Evolutionary conservation across 2,329 filamentous ascomycete species (phyloP), one percentile per base, ranked within the genome.

Genomic region (Pseudocercospora pini-densiflorae): DNA sequence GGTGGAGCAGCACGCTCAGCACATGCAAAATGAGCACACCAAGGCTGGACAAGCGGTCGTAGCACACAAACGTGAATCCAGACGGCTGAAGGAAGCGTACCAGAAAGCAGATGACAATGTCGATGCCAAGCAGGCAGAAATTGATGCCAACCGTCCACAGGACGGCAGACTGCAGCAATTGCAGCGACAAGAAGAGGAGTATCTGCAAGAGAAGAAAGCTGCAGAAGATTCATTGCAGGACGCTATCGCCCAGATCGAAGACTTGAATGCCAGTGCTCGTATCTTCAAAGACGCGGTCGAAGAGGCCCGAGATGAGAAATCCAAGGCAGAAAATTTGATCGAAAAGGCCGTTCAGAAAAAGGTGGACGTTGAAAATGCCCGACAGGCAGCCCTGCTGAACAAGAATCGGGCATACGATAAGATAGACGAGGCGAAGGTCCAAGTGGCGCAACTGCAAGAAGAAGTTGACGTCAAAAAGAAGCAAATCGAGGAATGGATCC

Each of bases 81-180:
- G 79, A 54, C 77, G 81, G n/a, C 78, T 93, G 16, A 85, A 85
- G 65, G 78, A 87, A 45, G 79, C 84, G 2, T 76, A 85, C 36
- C 89, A 92, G 67, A 79, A 81, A 60, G 86, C 89, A 6, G 86
- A 90, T 60, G 88, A 90, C 60, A 81, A 83, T 6, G 83, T 91
- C 33, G 86, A 88, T 62, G 87, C 88, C 53, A 83, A 96, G 45
- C 89, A 92, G 68, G 84, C 91, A 66, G 89, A 86, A 12, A 81
- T 89, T 51, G 86, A 88, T 21, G 81, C 80, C 63, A 84, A 87
- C 64, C 81, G 79, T 59, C 82, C 90, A 2, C 87, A 88, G 62
- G 92, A 93, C 74, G 89, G 87, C 58, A 75, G 73, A 47, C 76
- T 84, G 10, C 80, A 83, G 19, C 77, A 79, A 53, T 75, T 82